Evolutionary conservation across 257 asterid species (phyloP), one percentile per base, ranked within the genome.

Genomic region (Primulina huaijiensis): DNA sequence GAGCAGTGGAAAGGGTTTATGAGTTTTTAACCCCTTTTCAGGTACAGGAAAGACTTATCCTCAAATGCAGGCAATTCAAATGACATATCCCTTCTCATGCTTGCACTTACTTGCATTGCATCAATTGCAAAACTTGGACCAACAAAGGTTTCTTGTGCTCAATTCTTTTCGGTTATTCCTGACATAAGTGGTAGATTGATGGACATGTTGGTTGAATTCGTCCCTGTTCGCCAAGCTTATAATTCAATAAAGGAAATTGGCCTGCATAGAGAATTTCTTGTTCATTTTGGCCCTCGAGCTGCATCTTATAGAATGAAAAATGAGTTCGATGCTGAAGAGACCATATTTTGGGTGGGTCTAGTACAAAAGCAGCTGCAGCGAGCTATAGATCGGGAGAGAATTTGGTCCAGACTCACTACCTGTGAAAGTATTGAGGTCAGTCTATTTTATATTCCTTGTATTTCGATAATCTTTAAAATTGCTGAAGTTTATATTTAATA

Each of bases 371-470:
- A 86, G 87, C 84, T 91, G 72, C 96, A 79, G 77, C 84, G 78
- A 84, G 97, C 99, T 78, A 86, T 91, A 65, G 95, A 86, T 52
- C 88, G 97, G 77, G 99, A 94, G 89, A 88, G 92, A 83, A 94
- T 94, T 79, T 94, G 99, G 97, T 91, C 97, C 76, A 89, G 95
- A 72, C 93, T 91, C 81, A 91, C 99, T 25, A 89, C 97, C 60
- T 78, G 81, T 65, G 99, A 91, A 85, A 94, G 97, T 67, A 91
- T 94, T 78, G 99, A 94, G 99, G 99, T 94, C 63, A 76, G 83
- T 64, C 34, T 63, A 11, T 27, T 65, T 69, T 67, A 33, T 67
- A 17, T 60, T 71, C 38, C 38, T 69, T 64, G 65, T 60, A 57
- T 58, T 77, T 71, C 52, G 46, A 60, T 68, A 31, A 63, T 46